A percentile compares a stretch with the other conserved stretches of the same genome.
Evolutionary conservation across 2,329 filamentous ascomycete genomes (phyloP).

Genomic region (Nemania sp.): DNA sequence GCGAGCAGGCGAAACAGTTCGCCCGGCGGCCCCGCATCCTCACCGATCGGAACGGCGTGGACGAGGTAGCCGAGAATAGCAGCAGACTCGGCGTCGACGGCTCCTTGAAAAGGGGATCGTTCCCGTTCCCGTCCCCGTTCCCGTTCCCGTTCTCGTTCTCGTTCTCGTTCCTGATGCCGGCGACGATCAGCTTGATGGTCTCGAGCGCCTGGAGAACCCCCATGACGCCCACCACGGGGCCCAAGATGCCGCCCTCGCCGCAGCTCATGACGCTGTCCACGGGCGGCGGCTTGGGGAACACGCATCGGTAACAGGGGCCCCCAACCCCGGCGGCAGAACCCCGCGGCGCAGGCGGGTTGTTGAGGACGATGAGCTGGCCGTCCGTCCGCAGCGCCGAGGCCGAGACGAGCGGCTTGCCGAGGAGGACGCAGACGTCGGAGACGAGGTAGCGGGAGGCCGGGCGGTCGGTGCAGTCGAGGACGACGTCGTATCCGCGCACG

Average conservation of each 20-base stretch:
- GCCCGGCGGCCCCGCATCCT: slow-evolving; percentile 70
- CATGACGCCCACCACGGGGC: slow-evolving; percentile 91
- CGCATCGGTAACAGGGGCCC: slow-evolving; percentile 90
- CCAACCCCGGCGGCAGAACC: slow-evolving; percentile 52
- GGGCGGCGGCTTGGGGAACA: slow-evolving; percentile 87
- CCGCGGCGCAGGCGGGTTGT: slow-evolving; percentile 70
- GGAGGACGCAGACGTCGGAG: slow-evolving; percentile 83
- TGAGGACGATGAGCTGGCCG: slow-evolving; percentile 87
- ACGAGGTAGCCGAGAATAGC: slow-evolving; percentile 52
- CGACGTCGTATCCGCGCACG: slow-evolving; percentile 74
- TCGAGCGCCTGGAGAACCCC: slow-evolving; percentile 90
- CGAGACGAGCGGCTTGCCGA: slow-evolving; percentile 80
- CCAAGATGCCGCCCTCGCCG: slow-evolving; percentile 89
- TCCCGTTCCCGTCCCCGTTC: background rate
- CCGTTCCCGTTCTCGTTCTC: too few relatives aligned
- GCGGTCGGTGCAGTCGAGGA: slow-evolving; percentile 95
- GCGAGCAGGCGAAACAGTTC: slow-evolving; percentile 78
- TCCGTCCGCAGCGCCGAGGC: slow-evolving; percentile 88
- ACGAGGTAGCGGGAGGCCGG: slow-evolving; percentile 91
- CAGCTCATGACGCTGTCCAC: slow-evolving; percentile 82
- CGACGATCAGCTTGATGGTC: slow-evolving; percentile 78
- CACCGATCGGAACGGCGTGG: slow-evolving; percentile 70
- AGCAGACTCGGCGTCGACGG: slow-evolving; percentile 45
- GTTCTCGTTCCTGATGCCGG: slow-evolving; percentile 37
- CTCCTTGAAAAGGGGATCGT: slow-evolving; percentile 21